Conservation (phyloP, 345 rosid species). For the Noccaea caerulescens region DNA sequence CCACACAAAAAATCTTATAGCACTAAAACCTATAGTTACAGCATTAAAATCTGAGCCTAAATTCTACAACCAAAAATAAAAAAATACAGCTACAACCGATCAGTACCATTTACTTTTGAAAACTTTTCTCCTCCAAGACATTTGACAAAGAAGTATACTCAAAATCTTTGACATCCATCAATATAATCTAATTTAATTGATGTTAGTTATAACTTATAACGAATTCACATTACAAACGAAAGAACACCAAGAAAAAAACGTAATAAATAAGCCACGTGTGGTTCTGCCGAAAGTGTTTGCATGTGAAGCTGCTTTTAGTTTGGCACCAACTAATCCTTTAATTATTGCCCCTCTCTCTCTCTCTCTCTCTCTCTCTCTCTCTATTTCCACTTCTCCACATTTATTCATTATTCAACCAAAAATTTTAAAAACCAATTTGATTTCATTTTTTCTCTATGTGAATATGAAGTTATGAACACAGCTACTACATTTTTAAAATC, state of each 20-base stretch:
- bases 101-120: not conserved
- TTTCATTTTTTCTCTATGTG: not conserved
- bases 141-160: not conserved
- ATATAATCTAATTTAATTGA: not conserved
- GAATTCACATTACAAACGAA: slow-evolving; percentile 11
- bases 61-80: too few species aligned
- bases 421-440: not conserved
- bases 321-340: slow-evolving; percentile 36
- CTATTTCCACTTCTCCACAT: slow-evolving; percentile 13
- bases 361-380: slow-evolving; percentile 2
- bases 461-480: not conserved
- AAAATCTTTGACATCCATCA: not conserved
- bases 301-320: slow-evolving; percentile 42
- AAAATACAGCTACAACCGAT: too few species aligned
- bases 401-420: slow-evolving; percentile 3
- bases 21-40: too few species aligned
- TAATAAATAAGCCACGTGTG: slow-evolving; percentile 40
- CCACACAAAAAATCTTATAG: too few species aligned
- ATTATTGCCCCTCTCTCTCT: slow-evolving; percentile 28
- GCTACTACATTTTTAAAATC: not conserved
- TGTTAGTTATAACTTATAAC: not conserved
- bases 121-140: not conserved
- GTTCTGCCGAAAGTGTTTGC: slow-evolving; percentile 30
- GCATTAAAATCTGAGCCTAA: too few species aligned
- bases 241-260: slow-evolving; percentile 3